Percentiles rank a stretch among this genome's conserved stretches.
Conservation (phyloP, 2,329 filamentous ascomycete species). For the Aspergillus tubingensis region DNA sequence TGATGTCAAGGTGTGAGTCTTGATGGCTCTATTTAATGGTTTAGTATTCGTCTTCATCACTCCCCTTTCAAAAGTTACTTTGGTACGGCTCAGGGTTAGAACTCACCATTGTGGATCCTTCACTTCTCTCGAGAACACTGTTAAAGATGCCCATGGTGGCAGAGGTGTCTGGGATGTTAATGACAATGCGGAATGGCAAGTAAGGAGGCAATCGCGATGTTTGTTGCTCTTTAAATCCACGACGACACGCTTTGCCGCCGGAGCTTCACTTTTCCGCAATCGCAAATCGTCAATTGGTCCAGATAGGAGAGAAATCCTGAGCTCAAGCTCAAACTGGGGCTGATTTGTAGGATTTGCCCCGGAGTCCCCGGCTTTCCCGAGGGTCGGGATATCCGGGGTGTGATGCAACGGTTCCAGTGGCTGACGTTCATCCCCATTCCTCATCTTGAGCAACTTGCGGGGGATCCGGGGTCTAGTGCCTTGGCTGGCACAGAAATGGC, state of each 20-base stretch:
- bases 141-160: conserved; percentile 3
- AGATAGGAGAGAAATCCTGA: neutral
- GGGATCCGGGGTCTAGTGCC: too few relatives aligned
- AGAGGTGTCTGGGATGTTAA: too few relatives aligned
- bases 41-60: neutral
- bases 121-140: neutral
- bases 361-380: conserved; percentile 1
- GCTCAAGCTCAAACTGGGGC: neutral
- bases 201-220: neutral
- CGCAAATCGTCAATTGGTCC: neutral
- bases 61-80: too few relatives aligned
- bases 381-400: conserved; percentile 1
- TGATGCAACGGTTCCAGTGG: neutral
- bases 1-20: conserved; percentile 23
- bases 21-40: neutral
- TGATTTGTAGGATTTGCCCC: neutral
- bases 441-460: too few relatives aligned
- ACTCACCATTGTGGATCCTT: conserved; percentile 4
- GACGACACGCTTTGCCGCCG: neutral
- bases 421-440: neutral
- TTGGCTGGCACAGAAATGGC: too few relatives aligned
- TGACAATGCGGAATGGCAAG: neutral
- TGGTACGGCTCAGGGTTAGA: neutral
- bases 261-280: neutral
- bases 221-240: neutral